Evolutionary conservation across 305 asterid species (phyloP).

Genomic region (Fraxinus ornus): DNA sequence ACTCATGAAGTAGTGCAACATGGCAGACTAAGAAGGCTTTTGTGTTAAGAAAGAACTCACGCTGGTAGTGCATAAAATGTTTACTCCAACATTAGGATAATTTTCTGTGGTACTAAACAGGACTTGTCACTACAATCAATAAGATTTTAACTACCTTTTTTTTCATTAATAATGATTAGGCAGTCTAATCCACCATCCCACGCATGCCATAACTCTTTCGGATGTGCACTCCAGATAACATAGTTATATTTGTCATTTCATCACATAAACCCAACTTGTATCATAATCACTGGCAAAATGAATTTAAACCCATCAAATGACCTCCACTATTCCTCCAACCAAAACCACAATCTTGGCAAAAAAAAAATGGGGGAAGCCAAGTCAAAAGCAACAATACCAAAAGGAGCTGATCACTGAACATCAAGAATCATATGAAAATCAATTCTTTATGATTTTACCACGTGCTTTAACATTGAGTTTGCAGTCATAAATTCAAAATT

Average conservation of each 20-base stretch:
- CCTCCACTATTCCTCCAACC: constrained; percentile 2
- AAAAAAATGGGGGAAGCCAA: constrained; percentile 1
- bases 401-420: constrained; percentile 9
- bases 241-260: background rate
- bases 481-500: constrained; percentile 9
- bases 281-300: background rate
- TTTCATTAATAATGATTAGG: no score
- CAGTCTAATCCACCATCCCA: no score
- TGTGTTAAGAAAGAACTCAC: no score
- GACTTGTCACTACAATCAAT: no score
- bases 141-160: no score
- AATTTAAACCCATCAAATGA: background rate
- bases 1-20: background rate
- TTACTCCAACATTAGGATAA: background rate
- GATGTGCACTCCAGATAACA: background rate
- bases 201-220: no score
- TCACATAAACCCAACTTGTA: background rate
- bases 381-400: constrained; percentile 17
- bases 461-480: constrained; percentile 11
- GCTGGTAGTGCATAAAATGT: background rate
- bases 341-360: background rate
- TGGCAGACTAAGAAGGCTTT: no score
- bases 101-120: no score
- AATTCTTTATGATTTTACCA: background rate
- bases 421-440: constrained; percentile 8